Conservation (phyloP, 441 rosid genomes). For the Euphorbia schlechtendalii region DNA sequence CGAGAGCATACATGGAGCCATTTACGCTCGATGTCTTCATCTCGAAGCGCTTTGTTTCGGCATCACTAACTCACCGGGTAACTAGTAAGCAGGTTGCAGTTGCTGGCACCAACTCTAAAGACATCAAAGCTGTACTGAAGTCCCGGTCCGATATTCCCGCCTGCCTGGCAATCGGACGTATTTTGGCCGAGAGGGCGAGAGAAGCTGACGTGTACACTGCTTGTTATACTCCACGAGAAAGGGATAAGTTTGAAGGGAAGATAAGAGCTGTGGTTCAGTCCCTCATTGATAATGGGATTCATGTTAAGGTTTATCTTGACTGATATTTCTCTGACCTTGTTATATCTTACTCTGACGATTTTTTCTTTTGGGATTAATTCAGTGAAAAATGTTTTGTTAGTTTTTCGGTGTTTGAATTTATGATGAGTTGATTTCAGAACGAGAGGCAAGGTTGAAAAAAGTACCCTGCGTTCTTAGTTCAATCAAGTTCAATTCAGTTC, state of each 20-base stretch:
- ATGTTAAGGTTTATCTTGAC: constrained; percentile 71
- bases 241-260: constrained; percentile 91
- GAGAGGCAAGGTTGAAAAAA: neutral
- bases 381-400: too few species aligned
- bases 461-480: neutral
- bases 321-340: constrained; percentile 21
- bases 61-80: constrained; percentile 81
- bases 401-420: too few species aligned
- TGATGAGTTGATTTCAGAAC: neutral
- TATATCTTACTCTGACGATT: neutral
- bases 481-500: too few species aligned
- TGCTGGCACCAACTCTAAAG: constrained; percentile 89
- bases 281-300: constrained; percentile 77
- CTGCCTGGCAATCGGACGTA: constrained; percentile 63
- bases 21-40: constrained; percentile 81
- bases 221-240: constrained; percentile 69
- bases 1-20: constrained; percentile 83
- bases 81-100: constrained; percentile 86
- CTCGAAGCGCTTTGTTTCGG: constrained; percentile 84
- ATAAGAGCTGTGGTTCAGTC: constrained; percentile 91
- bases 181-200: constrained; percentile 69
- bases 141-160: constrained; percentile 84
- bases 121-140: constrained; percentile 64
- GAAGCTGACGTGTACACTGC: constrained; percentile 86
- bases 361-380: too few species aligned